These are phyloP conservation scores for Thuja plicata DNA, from an alignment of 83 land plant genomes.

Conservation along the genomic window DNA sequence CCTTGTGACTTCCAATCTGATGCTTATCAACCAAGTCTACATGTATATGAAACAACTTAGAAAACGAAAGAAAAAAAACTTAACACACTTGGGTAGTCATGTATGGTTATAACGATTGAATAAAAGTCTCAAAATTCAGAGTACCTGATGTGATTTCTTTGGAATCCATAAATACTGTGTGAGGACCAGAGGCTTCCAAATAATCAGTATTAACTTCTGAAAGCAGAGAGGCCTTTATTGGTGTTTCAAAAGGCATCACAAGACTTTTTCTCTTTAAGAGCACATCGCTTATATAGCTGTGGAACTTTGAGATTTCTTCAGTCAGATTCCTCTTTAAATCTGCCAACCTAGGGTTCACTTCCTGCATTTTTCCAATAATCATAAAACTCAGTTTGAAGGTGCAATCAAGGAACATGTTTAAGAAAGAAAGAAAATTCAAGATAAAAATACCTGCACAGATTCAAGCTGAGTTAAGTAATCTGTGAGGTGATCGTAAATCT, in stretches of 20 bases:
- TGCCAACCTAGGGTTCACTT: neutral
- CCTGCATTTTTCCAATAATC: neutral
- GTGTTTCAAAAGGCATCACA: neutral
- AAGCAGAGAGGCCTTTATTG: neutral
- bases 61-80: no score
- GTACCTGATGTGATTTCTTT: neutral
- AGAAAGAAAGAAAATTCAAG: neutral
- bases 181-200: neutral
- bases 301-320: neutral
- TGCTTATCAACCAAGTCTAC: neutral
- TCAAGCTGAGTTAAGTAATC: neutral
- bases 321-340: neutral
- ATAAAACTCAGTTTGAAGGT: neutral
- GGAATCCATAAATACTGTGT: neutral
- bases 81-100: neutral
- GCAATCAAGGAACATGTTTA: neutral
- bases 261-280: neutral
- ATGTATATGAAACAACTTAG: no score
- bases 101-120: no score
- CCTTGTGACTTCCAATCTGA: neutral
- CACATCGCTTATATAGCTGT: neutral
- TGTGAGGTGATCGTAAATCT: neutral
- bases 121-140: no score
- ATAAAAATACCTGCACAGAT: neutral
- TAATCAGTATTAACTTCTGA: neutral